Evolutionary conservation across 2,329 filamentous ascomycete species (phyloP), one percentile per base, ranked within the genome.

Genomic region (Fusarium beomiforme): DNA sequence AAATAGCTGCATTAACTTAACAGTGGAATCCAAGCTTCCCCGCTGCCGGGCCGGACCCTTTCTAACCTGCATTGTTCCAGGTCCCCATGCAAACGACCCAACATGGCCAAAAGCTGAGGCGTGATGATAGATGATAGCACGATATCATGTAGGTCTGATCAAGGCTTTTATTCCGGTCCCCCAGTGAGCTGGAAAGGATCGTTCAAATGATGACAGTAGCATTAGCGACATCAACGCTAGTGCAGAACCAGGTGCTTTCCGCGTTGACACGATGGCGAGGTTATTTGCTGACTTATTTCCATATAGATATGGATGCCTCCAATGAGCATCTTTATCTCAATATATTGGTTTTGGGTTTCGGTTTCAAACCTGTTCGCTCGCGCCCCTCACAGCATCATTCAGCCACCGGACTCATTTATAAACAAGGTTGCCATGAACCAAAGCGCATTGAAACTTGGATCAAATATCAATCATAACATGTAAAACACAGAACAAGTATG

Each of bases 21-120:
- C 69, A 72, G 69, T 73, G 67, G 70, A 73, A 53, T 44, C 49
- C 61, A 50, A 67, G 65, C 57, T 72, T 70, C 70, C 70, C 70
- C 70, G 70, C 70, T 71, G 47, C 56, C 56, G 57, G 42, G 29
- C 65, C 60, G 56, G 69, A 59, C 57, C 69, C 64, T 70, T 47
- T 67, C 60, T 46, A 49, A 62, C 36, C 50, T 70, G 51, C 66
- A 70, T 67, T 44, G 34, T 43, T 64, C 42, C 64, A 59, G 58
- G 43, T 53, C 46, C 55, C 59, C 69, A 61, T 69, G 50, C 49
- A 47, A 71, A 65, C 59, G 42, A 39, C 53, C 51, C 67, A 67
- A 63, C 46, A 63, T 24, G 46, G 56, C 42, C 54, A 60, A 39
- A 41, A 54, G 55, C 43, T 62, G 50, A 56, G 49, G 42, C 8